Conservation (phyloP, 2,329 filamentous ascomycete genomes). For the Curvularia sp. region DNA sequence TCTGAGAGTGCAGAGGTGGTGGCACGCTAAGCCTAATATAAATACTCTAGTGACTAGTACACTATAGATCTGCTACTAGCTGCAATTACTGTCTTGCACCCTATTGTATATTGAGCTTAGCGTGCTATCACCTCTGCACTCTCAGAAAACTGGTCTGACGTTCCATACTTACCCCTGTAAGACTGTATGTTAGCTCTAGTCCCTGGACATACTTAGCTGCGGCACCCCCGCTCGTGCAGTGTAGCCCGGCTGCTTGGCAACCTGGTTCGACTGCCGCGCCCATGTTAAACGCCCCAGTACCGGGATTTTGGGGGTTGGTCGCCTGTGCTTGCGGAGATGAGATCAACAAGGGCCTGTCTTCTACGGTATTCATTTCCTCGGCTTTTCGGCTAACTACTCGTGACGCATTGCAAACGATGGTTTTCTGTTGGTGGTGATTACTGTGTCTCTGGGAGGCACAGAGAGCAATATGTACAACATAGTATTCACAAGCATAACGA, state of each 20-base stretch:
- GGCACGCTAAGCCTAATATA: too few species aligned
- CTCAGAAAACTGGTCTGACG: too few species aligned
- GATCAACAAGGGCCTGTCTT: background rate
- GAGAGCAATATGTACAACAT: background rate
- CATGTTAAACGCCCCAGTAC: conserved; percentile 1
- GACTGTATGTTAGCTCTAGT: background rate
- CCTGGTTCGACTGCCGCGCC: background rate
- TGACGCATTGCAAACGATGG: background rate
- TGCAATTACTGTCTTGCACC: too few species aligned
- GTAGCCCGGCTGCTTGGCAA: background rate
- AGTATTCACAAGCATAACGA: background rate
- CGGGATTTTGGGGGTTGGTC: conserved; percentile 6
- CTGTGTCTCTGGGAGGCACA: background rate
- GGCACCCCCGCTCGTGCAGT: background rate
- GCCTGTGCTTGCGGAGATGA: background rate
- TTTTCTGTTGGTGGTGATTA: too few species aligned
- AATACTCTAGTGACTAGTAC: too few species aligned
- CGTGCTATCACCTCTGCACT: too few species aligned
- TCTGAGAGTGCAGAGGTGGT: too few species aligned
- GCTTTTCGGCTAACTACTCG: background rate
- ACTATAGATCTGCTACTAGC: too few species aligned
- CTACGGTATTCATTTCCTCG: background rate
- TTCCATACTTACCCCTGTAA: too few species aligned
- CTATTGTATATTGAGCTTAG: too few species aligned
- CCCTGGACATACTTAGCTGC: conserved; percentile 1